Base-by-base conservation (phyloP, 805 yeast genomes). In the Nematodospora valgi region DNA sequence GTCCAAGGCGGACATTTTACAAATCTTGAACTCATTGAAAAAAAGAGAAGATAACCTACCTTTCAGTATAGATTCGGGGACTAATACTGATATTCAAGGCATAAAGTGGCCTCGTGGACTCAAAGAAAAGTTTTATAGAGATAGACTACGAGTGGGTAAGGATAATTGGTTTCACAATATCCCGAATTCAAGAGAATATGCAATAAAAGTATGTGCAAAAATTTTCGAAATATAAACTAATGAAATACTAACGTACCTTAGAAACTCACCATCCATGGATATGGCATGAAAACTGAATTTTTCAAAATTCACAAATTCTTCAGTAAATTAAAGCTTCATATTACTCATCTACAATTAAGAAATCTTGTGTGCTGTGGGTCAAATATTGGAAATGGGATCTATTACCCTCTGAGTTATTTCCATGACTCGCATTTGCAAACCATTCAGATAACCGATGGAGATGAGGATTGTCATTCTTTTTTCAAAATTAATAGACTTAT, bases 341-440 rank as follows among this genome's bases (percentile, higher is more conserved):
- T 76, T 9, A 67, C 71, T 13, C 83, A 79, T 57, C 76, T 77
- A 50, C 83, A 78, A 54, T 58, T 78, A 22, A 55, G 83, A 11
- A 70, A 74, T 38, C 54, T 76, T 32, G 67, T 78, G 6, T 63
- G 65, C 37, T 70, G 59, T 44, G 60, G 59, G 21, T 53, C 54
- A 9, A 54, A 50, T 30, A 47, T 47, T 34, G 48, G 54, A 9
- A 55, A 54, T 28, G 70, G 70, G 5, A 55, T 66, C n/a, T 66
- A 51, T 43, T 66, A 64, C 37, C 68, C 69, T 5, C 61, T 62
- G 48, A 55, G 61, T 20, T 59, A 55, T 39, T 56, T 42, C 38
- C 62, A 51, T 35, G 61, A 55, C 37, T 47, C 52, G 35, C 52
- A 52, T 40, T 40, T 66, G 16, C 55, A 61, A 39, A 38, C 51